A percentile compares a stretch with the other conserved stretches of the same genome.
Evolutionary conservation across 2,329 filamentous ascomycete species (phyloP).

Genomic region (Ceratocystis alfenasii): DNA sequence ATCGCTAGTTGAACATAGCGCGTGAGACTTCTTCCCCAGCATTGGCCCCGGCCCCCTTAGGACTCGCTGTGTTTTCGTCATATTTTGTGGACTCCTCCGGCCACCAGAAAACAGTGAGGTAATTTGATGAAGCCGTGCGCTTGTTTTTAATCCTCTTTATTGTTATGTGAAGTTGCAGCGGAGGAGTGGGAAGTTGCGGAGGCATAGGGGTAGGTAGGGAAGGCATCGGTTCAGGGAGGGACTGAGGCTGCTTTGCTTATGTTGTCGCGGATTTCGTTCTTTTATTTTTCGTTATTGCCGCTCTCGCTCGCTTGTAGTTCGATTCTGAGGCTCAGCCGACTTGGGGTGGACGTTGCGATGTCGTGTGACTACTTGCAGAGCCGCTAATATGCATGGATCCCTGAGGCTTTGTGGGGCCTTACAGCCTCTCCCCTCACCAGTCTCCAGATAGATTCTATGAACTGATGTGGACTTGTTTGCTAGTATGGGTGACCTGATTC

Average conservation of each 20-base stretch:
- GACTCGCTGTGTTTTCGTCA: background rate
- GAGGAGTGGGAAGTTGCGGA: background rate
- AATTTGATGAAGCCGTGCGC: conserved; percentile 6
- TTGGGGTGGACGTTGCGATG: too few species aligned
- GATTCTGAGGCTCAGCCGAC: too few species aligned
- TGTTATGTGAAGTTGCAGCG: background rate
- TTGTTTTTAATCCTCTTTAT: background rate
- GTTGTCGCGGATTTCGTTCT: too few species aligned
- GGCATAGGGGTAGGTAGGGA: background rate
- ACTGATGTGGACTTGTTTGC: background rate
- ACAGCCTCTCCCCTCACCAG: background rate
- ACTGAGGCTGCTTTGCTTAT: background rate
- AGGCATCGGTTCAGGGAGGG: background rate
- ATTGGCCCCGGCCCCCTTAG: background rate
- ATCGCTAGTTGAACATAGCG: background rate
- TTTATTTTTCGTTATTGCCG: too few species aligned
- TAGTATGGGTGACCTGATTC: background rate
- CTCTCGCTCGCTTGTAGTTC: too few species aligned
- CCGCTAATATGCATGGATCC: background rate
- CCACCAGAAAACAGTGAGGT: background rate
- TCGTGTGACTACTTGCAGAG: too few species aligned
- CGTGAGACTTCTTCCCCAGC: background rate
- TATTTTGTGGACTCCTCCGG: background rate
- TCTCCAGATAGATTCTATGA: background rate
- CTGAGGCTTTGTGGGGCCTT: background rate